A percentile compares a stretch with the other conserved stretches of the same genome.
Evolutionary conservation across 2,329 filamentous ascomycete species (phyloP).

Genomic region (Paecilomyces formosus): DNA sequence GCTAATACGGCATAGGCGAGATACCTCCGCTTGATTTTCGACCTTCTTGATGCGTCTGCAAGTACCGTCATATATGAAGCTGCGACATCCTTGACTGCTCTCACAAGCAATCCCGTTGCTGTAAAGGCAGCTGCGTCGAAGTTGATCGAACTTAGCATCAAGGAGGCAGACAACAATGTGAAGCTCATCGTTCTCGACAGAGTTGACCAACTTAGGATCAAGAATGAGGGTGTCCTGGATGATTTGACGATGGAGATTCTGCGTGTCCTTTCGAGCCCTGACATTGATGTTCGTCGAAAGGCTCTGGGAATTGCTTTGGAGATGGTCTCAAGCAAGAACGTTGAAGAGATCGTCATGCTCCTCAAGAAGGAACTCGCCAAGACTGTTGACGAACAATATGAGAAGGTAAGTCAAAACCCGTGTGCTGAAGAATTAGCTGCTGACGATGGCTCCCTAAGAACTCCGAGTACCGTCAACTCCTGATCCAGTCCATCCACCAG

Average conservation of each 20-base stretch:
- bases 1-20: conserved; percentile 54
- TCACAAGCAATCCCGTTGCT: conserved; percentile 93
- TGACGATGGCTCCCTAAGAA: conserved; percentile 45
- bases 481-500: conserved; percentile 96
- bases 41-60: conserved; percentile 83
- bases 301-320: conserved; percentile 84
- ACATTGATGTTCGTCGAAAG: conserved; percentile 92
- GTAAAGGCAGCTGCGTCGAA: conserved; percentile 95
- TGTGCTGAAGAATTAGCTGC: conserved; percentile 1
- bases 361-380: conserved; percentile 97
- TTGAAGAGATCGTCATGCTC: conserved; percentile 91
- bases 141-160: conserved; percentile 94
- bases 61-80: conserved; percentile 97
- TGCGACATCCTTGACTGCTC: conserved; percentile 83
- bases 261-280: conserved; percentile 86
- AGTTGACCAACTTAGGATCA: conserved; percentile 77
- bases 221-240: conserved; percentile 85
- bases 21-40: conserved; percentile 91
- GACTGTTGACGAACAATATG: conserved; percentile 96
- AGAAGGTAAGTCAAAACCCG: conserved; percentile 53
- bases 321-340: conserved; percentile 98
- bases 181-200: conserved; percentile 96
- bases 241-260: conserved; percentile 96
- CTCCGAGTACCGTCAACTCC: conserved; percentile 83
- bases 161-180: conserved; percentile 97